phyloP scores from a whole-genome alignment of 2,329 filamentous ascomycete genomes.

The Trichoderma breve region DNA sequence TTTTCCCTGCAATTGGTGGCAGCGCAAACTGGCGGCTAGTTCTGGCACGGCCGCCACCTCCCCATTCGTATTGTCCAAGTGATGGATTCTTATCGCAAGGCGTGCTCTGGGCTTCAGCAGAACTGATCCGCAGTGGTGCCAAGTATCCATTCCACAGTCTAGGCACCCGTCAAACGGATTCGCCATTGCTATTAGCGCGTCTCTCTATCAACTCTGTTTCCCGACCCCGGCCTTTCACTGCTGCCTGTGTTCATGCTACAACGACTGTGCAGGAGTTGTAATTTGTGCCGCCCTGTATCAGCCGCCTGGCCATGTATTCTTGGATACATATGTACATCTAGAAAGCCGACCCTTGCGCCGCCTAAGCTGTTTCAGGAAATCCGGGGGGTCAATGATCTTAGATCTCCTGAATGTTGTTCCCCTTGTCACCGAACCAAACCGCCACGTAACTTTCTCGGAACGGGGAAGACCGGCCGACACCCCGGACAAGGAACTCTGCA shows the following conservation, averaged over 20 bases:
- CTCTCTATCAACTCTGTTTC: background rate
- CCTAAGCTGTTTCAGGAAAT: constrained; percentile 32
- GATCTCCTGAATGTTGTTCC: constrained; percentile 31
- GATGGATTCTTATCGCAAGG: constrained; percentile 13
- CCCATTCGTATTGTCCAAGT: constrained; percentile 5
- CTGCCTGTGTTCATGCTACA: background rate
- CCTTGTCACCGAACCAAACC: constrained; percentile 28
- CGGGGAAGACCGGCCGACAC: constrained; percentile 30
- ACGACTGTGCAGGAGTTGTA: background rate
- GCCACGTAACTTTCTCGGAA: constrained; percentile 27
- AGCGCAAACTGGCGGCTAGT: constrained; percentile 13
- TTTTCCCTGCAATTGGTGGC: constrained; percentile 19
- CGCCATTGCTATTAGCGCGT: background rate
- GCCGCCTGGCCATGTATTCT: background rate
- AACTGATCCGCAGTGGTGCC: background rate
- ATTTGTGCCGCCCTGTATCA: background rate
- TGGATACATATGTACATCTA: background rate
- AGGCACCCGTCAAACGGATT: constrained; percentile 1
- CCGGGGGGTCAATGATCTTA: constrained; percentile 36
- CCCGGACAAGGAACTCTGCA: constrained; percentile 13
- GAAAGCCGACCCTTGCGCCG: background rate
- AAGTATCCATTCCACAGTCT: constrained; percentile 6
- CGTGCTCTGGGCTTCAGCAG: constrained; percentile 16
- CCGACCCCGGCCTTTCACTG: background rate
- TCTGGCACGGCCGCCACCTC: constrained; percentile 13